These are phyloP conservation scores for Pisolithus microcarpus DNA, from an alignment of 768 basidiomycete species.

Conservation along the genomic window DNA sequence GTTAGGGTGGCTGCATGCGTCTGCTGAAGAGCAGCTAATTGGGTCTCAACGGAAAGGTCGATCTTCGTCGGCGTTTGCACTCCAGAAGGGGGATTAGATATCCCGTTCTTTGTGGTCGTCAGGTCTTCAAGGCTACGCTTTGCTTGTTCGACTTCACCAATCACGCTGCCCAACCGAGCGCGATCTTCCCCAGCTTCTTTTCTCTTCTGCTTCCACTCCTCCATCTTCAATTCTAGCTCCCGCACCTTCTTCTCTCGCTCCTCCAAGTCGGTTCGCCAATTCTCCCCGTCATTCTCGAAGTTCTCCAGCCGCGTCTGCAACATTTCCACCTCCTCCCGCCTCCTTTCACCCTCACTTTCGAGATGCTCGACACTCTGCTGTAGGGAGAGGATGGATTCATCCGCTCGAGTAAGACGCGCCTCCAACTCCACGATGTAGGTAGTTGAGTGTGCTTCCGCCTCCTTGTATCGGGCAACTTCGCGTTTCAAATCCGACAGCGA, in stretches of 20 bases:
- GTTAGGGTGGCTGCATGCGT: constrained; percentile 74
- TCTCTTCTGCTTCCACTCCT: constrained; percentile 69
- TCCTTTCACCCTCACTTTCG: constrained; percentile 69
- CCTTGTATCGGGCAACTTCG: constrained; percentile 73
- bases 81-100: constrained; percentile 25
- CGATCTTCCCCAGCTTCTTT: constrained; percentile 62
- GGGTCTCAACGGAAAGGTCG: constrained; percentile 43
- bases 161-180: constrained; percentile 57
- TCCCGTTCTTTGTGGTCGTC: constrained; percentile 23
- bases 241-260: constrained; percentile 69
- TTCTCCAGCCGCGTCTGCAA: constrained; percentile 67
- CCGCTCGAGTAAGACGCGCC: constrained; percentile 65
- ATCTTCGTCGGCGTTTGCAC: constrained; percentile 23
- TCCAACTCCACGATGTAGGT: constrained; percentile 88
- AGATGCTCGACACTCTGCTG: constrained; percentile 67
- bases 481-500: constrained; percentile 78
- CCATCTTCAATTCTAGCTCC: constrained; percentile 71
- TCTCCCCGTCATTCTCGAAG: constrained; percentile 67
- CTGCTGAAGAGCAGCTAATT: constrained; percentile 71
- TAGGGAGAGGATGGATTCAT: constrained; percentile 66
- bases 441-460: constrained; percentile 61
- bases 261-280: constrained; percentile 81
- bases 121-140: constrained; percentile 55
- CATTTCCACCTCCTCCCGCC: constrained; percentile 61
- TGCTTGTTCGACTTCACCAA: constrained; percentile 64